phyloP scores from a whole-genome alignment of 805 yeast species.

The Zygosaccharomyces kombuchaensis region DNA sequence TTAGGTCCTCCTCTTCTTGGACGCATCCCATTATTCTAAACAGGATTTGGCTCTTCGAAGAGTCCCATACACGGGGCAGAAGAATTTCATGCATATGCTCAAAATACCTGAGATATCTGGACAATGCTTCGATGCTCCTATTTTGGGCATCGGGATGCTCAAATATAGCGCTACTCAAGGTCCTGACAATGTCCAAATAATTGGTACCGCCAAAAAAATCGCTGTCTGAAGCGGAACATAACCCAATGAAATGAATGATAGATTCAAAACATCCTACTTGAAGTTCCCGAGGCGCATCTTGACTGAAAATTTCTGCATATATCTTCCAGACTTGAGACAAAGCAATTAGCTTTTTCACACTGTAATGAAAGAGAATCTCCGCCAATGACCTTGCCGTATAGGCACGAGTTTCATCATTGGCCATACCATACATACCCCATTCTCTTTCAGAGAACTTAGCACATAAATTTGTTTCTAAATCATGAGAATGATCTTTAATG shows the following conservation, averaged over 20 bases:
- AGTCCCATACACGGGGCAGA: slow-evolving; percentile 32
- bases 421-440: slow-evolving; percentile 28
- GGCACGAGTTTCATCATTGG: slow-evolving; percentile 27
- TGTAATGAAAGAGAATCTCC: slow-evolving; percentile 33
- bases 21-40: slow-evolving; percentile 19
- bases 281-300: slow-evolving; percentile 22
- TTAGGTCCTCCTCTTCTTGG: slow-evolving; percentile 2
- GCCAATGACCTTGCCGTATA: slow-evolving; percentile 36
- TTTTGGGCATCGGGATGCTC: slow-evolving; percentile 22
- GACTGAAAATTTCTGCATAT: slow-evolving; percentile 22
- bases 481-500: slow-evolving; percentile 21
- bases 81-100: slow-evolving; percentile 22
- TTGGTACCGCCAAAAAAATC: slow-evolving; percentile 26
- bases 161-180: slow-evolving; percentile 28
- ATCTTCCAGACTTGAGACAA: slow-evolving; percentile 22
- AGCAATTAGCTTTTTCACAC: slow-evolving; percentile 14
- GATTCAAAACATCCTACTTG: slow-evolving; percentile 38
- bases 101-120: slow-evolving; percentile 26
- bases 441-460: slow-evolving; percentile 25
- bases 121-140: slow-evolving; percentile 16
- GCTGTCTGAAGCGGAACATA: slow-evolving; percentile 27
- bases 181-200: slow-evolving; percentile 26
- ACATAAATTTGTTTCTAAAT: slow-evolving; percentile 16
- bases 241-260: slow-evolving; percentile 33
- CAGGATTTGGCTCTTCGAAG: slow-evolving; percentile 33